Evolutionary conservation across 805 yeast species (phyloP).

Genomic region (Ascoidea asiatica): DNA sequence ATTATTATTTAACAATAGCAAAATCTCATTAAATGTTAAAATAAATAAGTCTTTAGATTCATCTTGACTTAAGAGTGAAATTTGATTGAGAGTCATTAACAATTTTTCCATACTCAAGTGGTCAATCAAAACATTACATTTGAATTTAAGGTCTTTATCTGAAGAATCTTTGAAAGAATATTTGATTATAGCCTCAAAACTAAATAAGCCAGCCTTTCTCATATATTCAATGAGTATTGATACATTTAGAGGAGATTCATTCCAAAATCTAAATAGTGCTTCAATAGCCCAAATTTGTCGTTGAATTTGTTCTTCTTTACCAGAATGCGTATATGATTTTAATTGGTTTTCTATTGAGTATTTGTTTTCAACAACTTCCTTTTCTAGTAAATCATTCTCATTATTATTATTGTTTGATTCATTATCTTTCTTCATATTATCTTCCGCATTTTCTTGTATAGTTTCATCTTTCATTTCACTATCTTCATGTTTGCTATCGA

Average conservation of each 20-base stretch:
- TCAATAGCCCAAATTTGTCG: slow-evolving; percentile 34
- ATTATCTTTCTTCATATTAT: neutral
- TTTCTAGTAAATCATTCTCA: slow-evolving; percentile 2
- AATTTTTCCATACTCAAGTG: neutral
- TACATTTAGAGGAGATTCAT: slow-evolving; percentile 50
- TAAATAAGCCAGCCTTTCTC: slow-evolving; percentile 29
- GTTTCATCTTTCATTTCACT: slow-evolving; percentile 3
- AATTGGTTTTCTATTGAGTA: slow-evolving; percentile 12
- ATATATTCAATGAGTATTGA: slow-evolving; percentile 42
- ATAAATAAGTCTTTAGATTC: neutral
- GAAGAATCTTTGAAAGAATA: slow-evolving; percentile 24
- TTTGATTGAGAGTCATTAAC: neutral
- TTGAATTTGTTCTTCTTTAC: slow-evolving; percentile 16
- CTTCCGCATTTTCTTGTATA: slow-evolving; percentile 5
- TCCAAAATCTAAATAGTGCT: slow-evolving; percentile 53
- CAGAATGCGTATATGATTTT: too few species aligned
- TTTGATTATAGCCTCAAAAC: slow-evolving; percentile 26
- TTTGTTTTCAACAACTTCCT: slow-evolving; percentile 9
- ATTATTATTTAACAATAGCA: neutral
- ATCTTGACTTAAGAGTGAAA: neutral
- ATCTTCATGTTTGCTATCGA: slow-evolving; percentile 11
- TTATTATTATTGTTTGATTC: neutral
- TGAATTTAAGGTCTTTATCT: neutral
- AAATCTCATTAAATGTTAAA: neutral
- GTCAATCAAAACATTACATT: neutral